phyloP scores from a whole-genome alignment of 148 eudicot species.

The Cornus suecica region DNA sequence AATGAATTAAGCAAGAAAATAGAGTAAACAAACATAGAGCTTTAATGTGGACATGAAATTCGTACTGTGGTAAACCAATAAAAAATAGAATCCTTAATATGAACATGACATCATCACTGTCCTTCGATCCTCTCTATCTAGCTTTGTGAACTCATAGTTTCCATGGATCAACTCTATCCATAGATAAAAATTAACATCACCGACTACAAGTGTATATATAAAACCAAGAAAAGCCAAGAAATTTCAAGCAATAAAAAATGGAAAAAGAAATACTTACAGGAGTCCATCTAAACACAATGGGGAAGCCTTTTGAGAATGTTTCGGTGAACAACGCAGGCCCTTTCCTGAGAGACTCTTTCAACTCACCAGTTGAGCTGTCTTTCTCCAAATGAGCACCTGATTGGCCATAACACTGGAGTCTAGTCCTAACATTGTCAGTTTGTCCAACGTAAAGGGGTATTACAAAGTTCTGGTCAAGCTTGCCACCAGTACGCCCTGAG shows the following conservation, averaged over 20 bases:
- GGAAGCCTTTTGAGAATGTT: constrained; percentile 53
- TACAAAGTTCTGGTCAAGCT: constrained; percentile 40
- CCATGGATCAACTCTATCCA: background rate
- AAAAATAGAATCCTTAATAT: background rate
- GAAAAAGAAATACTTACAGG: constrained; percentile 52
- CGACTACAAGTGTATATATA: background rate
- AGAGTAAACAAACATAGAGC: background rate
- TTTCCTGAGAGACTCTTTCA: constrained; percentile 15
- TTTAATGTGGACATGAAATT: background rate
- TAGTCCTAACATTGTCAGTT: constrained; percentile 75
- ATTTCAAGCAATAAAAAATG: background rate
- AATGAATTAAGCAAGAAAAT: background rate
- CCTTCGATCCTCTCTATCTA: background rate
- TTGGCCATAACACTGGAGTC: constrained; percentile 78
- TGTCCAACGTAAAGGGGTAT: constrained; percentile 84
- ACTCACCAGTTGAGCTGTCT: constrained; percentile 27
- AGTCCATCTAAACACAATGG: constrained; percentile 83
- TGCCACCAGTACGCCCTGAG: constrained; percentile 38
- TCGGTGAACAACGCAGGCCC: constrained; percentile 48
- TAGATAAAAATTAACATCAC: background rate
- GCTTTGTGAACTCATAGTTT: background rate
- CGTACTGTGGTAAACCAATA: background rate
- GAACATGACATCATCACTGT: background rate
- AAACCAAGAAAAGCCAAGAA: background rate
- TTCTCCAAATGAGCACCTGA: constrained; percentile 77